Evolutionary conservation across 208 protist species (phyloP).

Genomic region (Leishmania guyanensis): DNA sequence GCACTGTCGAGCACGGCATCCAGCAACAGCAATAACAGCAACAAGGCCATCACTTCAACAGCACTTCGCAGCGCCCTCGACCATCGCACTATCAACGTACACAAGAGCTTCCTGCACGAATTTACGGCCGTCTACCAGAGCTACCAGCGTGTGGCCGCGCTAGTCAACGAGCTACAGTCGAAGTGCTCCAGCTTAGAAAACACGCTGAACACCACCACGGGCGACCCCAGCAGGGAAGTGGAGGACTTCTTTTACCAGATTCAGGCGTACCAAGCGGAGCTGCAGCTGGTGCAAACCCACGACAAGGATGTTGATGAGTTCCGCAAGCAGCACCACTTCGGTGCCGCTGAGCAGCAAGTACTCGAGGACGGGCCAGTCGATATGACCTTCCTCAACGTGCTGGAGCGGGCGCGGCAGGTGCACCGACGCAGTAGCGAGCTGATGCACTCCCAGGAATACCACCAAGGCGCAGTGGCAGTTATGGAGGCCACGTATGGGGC

Average conservation of each 20-base stretch:
- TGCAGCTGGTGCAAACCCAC: conserved; percentile 54
- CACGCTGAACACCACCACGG: conserved; percentile 5
- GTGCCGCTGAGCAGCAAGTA: conserved; percentile 55
- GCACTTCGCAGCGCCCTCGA: conserved; percentile 65
- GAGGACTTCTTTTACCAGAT: conserved; percentile 32
- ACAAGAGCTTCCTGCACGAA: conserved; percentile 62
- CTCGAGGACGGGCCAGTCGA: conserved; percentile 68
- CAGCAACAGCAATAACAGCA: neutral
- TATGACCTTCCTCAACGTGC: conserved; percentile 66
- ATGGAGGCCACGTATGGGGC: conserved; percentile 80
- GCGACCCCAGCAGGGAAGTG: conserved; percentile 7
- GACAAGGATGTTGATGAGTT: conserved; percentile 66
- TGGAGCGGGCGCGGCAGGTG: conserved; percentile 63
- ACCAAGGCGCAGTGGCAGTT: conserved; percentile 46
- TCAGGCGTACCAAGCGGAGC: conserved; percentile 29
- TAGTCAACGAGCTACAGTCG: conserved; percentile 54
- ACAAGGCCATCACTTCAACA: conserved; percentile 6
- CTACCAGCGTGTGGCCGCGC: conserved; percentile 47
- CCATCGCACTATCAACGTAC: conserved; percentile 54
- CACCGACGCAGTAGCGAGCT: conserved; percentile 66
- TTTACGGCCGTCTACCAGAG: conserved; percentile 57
- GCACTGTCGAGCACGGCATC: neutral
- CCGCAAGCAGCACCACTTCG: conserved; percentile 68
- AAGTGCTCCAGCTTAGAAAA: conserved; percentile 39
- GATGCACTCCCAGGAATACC: conserved; percentile 59